A percentile compares a stretch with the other conserved stretches of the same genome.
These are phyloP conservation scores for Lichtheimia ramosa DNA, from an alignment of 371 early-diverging fungal genomes.

Conservation along the genomic window DNA sequence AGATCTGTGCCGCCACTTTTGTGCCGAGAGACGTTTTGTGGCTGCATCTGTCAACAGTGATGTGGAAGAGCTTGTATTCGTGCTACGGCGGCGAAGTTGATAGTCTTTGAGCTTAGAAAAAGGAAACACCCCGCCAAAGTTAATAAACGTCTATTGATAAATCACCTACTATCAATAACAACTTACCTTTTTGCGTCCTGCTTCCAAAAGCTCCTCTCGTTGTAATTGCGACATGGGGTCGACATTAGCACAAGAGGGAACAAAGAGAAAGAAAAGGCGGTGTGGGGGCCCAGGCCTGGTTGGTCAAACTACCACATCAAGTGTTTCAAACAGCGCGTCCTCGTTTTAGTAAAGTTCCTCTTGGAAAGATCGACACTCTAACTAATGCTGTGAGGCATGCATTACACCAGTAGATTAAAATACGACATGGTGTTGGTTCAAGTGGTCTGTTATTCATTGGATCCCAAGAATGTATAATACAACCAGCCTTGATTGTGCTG, in stretches of 20 bases:
- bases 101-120: constrained; percentile 14
- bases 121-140: not conserved
- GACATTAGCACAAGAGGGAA: constrained; percentile 1
- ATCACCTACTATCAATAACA: not conserved
- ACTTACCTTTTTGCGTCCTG: constrained; percentile 11
- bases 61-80: constrained; percentile 1
- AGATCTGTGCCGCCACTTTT: constrained; percentile 4
- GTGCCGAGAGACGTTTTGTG: not conserved
- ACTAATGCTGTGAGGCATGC: too few relatives aligned
- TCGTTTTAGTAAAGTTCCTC: too few relatives aligned
- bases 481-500: too few relatives aligned
- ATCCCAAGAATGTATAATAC: too few relatives aligned
- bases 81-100: constrained; percentile 11
- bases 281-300: not conserved
- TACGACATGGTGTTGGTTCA: too few relatives aligned
- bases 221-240: constrained; percentile 8
- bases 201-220: constrained; percentile 12
- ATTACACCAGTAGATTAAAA: too few relatives aligned
- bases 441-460: too few relatives aligned
- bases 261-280: not conserved
- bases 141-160: not conserved
- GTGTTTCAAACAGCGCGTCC: too few relatives aligned
- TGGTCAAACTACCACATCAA: too few relatives aligned
- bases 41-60: not conserved
- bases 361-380: too few relatives aligned